Evolutionary conservation across 2,329 filamentous ascomycete species (phyloP).

Genomic region (Trichoderma sp.): DNA sequence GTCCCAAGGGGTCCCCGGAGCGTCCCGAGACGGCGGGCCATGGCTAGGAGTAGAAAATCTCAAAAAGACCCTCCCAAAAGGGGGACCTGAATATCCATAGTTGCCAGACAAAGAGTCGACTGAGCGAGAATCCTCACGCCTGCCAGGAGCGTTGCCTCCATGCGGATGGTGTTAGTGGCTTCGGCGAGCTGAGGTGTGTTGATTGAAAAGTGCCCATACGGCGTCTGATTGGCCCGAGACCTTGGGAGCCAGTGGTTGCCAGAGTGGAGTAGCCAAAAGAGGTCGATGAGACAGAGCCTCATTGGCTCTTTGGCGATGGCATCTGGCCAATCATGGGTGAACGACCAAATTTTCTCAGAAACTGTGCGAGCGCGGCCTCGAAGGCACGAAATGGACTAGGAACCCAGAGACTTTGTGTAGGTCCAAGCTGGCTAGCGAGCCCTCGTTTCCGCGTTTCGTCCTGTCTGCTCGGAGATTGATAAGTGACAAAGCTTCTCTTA

Average conservation of each 20-base stretch:
- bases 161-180: constrained; percentile 19
- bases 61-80: constrained; percentile 24
- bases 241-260: constrained; percentile 26
- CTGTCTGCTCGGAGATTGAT: constrained; percentile 18
- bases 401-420: constrained; percentile 12
- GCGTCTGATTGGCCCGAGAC: constrained; percentile 32
- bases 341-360: constrained; percentile 6
- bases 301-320: constrained; percentile 23
- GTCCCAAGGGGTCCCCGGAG: constrained; percentile 19
- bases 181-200: constrained; percentile 36
- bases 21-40: constrained; percentile 26
- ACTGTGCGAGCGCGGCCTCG: constrained; percentile 7
- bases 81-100: constrained; percentile 21
- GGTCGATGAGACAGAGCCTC: constrained; percentile 18
- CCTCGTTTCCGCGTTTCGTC: constrained; percentile 13
- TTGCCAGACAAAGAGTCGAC: constrained; percentile 21
- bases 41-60: constrained; percentile 26
- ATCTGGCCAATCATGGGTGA: constrained; percentile 20
- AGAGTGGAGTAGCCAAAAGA: constrained; percentile 26
- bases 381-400: constrained; percentile 10
- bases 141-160: constrained; percentile 10
- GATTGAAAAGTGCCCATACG: constrained; percentile 30
- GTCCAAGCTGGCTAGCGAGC: constrained; percentile 11
- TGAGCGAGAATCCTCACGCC: constrained; percentile 12
- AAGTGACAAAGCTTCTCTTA: constrained; percentile 21